These are phyloP conservation scores for Boletus speciosus DNA, from an alignment of 768 basidiomycete species.

Conservation along the genomic window DNA sequence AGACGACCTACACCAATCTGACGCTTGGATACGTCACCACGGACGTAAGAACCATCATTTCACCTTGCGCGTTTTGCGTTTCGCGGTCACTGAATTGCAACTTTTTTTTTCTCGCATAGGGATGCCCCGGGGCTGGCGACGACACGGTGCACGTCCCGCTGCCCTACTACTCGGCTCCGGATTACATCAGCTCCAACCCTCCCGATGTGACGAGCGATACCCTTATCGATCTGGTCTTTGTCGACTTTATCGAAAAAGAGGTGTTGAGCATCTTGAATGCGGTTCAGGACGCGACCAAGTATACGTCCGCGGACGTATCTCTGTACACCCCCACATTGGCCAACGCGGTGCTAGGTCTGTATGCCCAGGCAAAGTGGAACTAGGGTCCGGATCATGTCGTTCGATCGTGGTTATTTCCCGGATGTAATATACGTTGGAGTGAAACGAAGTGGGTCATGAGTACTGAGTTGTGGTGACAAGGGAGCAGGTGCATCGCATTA, in stretches of 20 bases:
- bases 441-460: too few relatives aligned
- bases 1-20: conserved; percentile 42
- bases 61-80: not conserved
- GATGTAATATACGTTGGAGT: not conserved
- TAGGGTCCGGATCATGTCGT: conserved; percentile 1
- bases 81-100: too few relatives aligned
- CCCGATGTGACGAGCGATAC: conserved; percentile 49
- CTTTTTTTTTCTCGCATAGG: conserved; percentile 31
- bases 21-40: conserved; percentile 75
- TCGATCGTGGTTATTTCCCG: not conserved
- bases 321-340: conserved; percentile 48
- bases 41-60: conserved; percentile 44
- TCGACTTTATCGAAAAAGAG: conserved; percentile 59
- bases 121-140: conserved; percentile 74
- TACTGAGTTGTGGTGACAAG: too few relatives aligned
- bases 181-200: conserved; percentile 57
- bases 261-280: conserved; percentile 54
- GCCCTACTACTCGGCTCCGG: conserved; percentile 50
- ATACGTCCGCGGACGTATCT: conserved; percentile 47
- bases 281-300: conserved; percentile 48
- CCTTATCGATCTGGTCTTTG: conserved; percentile 71
- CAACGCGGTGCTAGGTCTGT: conserved; percentile 37
- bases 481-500: too few relatives aligned
- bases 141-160: conserved; percentile 64
- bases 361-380: conserved; percentile 36